phyloP scores from a whole-genome alignment of 2,329 filamentous ascomycete species.

The Fusarium vanettenii region DNA sequence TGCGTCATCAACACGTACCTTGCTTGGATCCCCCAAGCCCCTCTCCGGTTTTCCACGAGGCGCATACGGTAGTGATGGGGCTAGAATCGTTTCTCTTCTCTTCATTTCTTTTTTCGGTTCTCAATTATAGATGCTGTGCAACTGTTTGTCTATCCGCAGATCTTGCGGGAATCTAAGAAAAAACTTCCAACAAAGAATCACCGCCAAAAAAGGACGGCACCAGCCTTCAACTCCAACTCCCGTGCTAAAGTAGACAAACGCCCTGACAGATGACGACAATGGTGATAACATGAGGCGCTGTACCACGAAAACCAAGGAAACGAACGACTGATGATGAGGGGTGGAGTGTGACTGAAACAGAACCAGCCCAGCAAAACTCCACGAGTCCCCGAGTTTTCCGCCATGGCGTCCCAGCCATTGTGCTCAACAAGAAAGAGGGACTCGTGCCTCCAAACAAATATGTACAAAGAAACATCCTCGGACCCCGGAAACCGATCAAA shows the following conservation, averaged over 20 bases:
- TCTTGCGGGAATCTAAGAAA: conserved; percentile 24
- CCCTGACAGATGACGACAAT: conserved; percentile 34
- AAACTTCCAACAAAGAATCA: conserved; percentile 14
- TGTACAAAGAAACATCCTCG: conserved; percentile 39
- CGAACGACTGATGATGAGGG: conserved; percentile 20
- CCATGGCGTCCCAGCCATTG: conserved; percentile 31
- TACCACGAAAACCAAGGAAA: conserved; percentile 29
- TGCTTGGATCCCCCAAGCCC: not conserved
- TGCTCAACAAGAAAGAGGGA: conserved; percentile 21
- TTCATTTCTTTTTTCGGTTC: not conserved
- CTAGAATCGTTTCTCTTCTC: not conserved
- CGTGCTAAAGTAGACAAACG: conserved; percentile 43
- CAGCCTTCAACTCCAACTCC: conserved; percentile 38
- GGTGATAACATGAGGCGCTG: conserved; percentile 22
- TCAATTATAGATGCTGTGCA: conserved; percentile 34
- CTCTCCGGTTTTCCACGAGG: not conserved
- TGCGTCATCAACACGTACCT: conserved; percentile 16
- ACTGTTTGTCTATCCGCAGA: conserved; percentile 20
- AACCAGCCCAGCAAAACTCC: conserved; percentile 8
- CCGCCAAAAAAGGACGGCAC: conserved; percentile 9
- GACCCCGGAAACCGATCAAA: not conserved
- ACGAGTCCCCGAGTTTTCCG: conserved; percentile 21
- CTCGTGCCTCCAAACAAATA: conserved; percentile 30
- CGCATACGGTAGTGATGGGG: not conserved
- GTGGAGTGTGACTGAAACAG: conserved; percentile 14